phyloP scores from a whole-genome alignment of 225 moss, liverwort and hornwort species.

The Asterella californica region DNA sequence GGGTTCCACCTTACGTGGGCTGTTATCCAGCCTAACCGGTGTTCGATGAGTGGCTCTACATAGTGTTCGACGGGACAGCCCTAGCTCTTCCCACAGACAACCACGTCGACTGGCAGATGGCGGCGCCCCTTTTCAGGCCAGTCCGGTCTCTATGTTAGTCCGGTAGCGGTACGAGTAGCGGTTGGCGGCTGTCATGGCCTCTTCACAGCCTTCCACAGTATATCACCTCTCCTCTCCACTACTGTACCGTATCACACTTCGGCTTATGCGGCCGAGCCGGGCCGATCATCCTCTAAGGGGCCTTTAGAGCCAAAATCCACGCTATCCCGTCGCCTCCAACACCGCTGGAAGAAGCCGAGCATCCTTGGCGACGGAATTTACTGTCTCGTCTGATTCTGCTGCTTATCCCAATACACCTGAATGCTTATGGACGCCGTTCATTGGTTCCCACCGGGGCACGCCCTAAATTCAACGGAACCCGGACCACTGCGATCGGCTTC shows the following conservation, averaged over 20 bases:
- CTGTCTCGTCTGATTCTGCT: neutral
- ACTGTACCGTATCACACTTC: neutral
- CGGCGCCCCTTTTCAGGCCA: constrained; percentile 19
- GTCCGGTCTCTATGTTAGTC: neutral
- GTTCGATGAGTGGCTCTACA: constrained; percentile 17
- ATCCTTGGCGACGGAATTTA: neutral
- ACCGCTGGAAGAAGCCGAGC: neutral
- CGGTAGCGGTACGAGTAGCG: neutral
- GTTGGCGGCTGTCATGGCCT: constrained; percentile 19
- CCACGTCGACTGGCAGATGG: constrained; percentile 17
- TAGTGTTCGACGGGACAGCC: constrained; percentile 11
- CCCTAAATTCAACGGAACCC: neutral
- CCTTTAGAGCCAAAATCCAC: neutral
- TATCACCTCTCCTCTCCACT: too few species aligned
- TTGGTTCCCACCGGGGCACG: neutral
- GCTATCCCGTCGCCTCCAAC: neutral
- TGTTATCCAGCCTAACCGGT: constrained; percentile 19
- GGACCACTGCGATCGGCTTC: neutral
- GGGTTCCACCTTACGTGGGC: constrained; percentile 18
- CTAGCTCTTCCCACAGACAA: constrained; percentile 14
- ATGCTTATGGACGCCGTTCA: neutral
- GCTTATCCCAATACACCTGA: neutral
- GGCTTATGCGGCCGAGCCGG: neutral
- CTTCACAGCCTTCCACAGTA: constrained; percentile 3
- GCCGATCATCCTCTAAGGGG: too few species aligned